phyloP scores from a whole-genome alignment of 345 rosid genomes.

The Kandelia obovata region DNA sequence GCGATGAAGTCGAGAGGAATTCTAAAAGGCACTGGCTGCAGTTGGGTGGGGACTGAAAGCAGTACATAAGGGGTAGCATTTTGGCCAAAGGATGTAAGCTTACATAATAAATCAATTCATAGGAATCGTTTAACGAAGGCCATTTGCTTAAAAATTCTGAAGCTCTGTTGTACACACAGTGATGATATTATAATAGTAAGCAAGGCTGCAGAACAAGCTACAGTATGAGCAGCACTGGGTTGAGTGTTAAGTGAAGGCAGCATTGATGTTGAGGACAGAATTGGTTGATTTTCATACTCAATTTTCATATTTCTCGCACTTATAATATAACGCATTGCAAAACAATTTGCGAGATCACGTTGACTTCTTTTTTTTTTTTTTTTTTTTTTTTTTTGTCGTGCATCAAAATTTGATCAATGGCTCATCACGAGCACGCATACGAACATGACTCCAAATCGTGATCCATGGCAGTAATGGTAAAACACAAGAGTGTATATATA shows the following conservation, averaged over 20 bases:
- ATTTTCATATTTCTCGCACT: no score
- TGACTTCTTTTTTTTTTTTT: no score
- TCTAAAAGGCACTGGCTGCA: slow-evolving; percentile 55
- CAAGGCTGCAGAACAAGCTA: neutral
- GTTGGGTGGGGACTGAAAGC: slow-evolving; percentile 61
- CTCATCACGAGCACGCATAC: no score
- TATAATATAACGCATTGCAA: no score
- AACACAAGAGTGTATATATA: no score
- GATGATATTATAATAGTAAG: neutral
- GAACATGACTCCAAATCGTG: no score
- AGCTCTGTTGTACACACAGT: neutral
- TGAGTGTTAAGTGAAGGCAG: neutral
- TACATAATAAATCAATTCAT: neutral
- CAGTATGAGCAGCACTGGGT: no score
- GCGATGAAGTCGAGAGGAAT: slow-evolving; percentile 66
- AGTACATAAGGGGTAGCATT: neutral
- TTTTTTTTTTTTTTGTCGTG: no score
- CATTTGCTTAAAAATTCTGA: no score
- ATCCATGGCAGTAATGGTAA: no score
- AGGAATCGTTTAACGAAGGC: neutral
- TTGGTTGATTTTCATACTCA: neutral
- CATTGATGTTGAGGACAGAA: neutral
- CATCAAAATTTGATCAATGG: no score
- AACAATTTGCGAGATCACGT: no score
- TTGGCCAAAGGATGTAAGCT: neutral